Base-by-base conservation (phyloP, 495 filamentous ascomycete genomes). In the Penicillium robsamsonii region DNA sequence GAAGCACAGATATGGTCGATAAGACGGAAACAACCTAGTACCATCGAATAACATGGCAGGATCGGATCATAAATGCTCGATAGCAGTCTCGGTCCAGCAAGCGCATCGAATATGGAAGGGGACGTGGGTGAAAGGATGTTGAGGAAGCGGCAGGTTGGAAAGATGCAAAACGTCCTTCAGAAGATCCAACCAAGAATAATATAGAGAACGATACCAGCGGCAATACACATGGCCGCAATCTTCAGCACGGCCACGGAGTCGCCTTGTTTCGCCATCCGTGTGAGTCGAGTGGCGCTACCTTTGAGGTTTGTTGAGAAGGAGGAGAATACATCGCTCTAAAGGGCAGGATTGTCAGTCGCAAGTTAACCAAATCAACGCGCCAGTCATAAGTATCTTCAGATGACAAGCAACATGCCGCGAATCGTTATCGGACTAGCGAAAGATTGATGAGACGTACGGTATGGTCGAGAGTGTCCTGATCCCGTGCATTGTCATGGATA, bases 401-500 rank as follows among this genome's bases (percentile, higher is more conserved):
- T 24, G 2, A 24, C 18, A 20, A 3, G n/a, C 12, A 11, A 17
- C n/a, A 49, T 17, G 13, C 11, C 3, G 9, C 4, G 15, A 29
- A 3, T 18, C 3, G 18, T 25, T 15, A 30, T 48, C 2, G 52
- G 29, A 44, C 20, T 17, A 53, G 30, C 18, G 18, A 48, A 40
- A 40, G 35, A 53, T 58, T 4, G 24, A 50, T 25, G 20, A 49
- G 46, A 74, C 84, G 17, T 83, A 96, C 91, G 42, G 89, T 90
- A 62, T 83, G 81, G 70, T 97, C 91, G 55, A 98, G 89, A 27
- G 94, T 80, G 50, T 87, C 83, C 65, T 96, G 92, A 64, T 87
- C 83, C 38, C 90, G 82, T 38, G 94, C 94, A 67, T 92, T 89
- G 75, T 97, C 92, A 76, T 97, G 96, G 69, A 98, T 98, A 75